A percentile compares a stretch with the other conserved stretches of the same genome.
These are phyloP conservation scores for Echria macrotheca DNA, from an alignment of 495 filamentous ascomycete species.

Conservation along the genomic window DNA sequence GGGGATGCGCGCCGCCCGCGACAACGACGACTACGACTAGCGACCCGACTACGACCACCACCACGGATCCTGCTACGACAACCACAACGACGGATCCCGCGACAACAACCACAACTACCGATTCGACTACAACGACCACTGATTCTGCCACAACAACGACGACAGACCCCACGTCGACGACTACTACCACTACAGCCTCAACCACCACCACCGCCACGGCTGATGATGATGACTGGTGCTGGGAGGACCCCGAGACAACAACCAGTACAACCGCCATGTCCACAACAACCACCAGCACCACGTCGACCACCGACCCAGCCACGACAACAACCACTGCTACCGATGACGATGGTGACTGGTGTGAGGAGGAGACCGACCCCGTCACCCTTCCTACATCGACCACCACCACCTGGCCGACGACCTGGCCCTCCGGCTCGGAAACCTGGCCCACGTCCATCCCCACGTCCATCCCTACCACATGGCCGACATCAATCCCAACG, in stretches of 20 bases:
- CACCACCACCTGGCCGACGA: no score
- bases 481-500: neutral
- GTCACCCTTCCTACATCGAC: no score
- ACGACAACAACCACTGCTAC: no score
- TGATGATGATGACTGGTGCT: no score
- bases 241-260: no score
- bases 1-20: constrained; percentile 6
- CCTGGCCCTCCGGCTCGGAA: neutral
- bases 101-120: neutral
- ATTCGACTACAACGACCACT: neutral
- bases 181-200: neutral
- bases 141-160: neutral
- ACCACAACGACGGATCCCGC: neutral
- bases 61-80: neutral
- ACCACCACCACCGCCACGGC: neutral
- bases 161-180: neutral
- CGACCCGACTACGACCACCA: neutral
- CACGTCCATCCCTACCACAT: neutral
- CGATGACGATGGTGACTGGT: no score
- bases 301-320: no score
- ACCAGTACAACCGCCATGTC: no score
- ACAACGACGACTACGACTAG: neutral
- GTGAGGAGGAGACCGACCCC: no score
- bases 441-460: neutral
- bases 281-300: no score